These are phyloP conservation scores for Botrytis hyacinthi DNA, from an alignment of 2,329 filamentous ascomycete species.

Conservation along the genomic window DNA sequence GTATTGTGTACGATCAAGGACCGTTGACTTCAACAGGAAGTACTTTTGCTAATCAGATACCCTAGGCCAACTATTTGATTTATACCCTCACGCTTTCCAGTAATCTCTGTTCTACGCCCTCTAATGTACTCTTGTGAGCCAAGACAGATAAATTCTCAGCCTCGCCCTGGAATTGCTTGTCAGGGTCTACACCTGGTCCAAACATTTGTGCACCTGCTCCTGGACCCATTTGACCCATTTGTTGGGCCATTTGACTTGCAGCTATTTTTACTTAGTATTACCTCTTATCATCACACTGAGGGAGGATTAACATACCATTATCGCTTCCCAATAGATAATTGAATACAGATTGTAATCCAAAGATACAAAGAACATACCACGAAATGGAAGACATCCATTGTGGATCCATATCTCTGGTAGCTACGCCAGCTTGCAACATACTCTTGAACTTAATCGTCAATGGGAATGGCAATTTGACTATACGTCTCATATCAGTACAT, in stretches of 20 bases:
- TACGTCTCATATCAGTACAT: slow-evolving; percentile 30
- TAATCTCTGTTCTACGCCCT: slow-evolving; percentile 82
- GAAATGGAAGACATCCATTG: slow-evolving; percentile 98
- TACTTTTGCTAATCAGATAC: slow-evolving; percentile 5
- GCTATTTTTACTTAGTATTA: slow-evolving; percentile 51
- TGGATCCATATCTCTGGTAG: slow-evolving; percentile 93
- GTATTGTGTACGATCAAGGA: neutral
- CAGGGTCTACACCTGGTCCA: slow-evolving; percentile 87
- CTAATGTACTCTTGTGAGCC: slow-evolving; percentile 88
- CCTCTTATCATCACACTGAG: neutral
- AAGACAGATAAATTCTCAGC: slow-evolving; percentile 94
- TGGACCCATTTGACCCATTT: slow-evolving; percentile 73
- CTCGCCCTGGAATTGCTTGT: slow-evolving; percentile 91
- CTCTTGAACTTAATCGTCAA: slow-evolving; percentile 99
- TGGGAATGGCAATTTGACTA: slow-evolving; percentile 94
- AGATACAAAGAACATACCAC: slow-evolving; percentile 98
- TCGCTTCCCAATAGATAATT: slow-evolving; percentile 95
- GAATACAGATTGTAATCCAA: slow-evolving; percentile 94
- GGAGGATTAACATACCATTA: slow-evolving; percentile 66
- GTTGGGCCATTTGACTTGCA: slow-evolving; percentile 85
- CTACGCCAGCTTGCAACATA: slow-evolving; percentile 96
- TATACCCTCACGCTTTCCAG: slow-evolving; percentile 48
- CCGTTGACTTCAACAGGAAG: slow-evolving; percentile 8
- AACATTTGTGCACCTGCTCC: slow-evolving; percentile 68
- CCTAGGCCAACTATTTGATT: neutral